Evolutionary conservation across 1,139 yeast species (phyloP).

Genomic region (Trichomonascaceae sp.): DNA sequence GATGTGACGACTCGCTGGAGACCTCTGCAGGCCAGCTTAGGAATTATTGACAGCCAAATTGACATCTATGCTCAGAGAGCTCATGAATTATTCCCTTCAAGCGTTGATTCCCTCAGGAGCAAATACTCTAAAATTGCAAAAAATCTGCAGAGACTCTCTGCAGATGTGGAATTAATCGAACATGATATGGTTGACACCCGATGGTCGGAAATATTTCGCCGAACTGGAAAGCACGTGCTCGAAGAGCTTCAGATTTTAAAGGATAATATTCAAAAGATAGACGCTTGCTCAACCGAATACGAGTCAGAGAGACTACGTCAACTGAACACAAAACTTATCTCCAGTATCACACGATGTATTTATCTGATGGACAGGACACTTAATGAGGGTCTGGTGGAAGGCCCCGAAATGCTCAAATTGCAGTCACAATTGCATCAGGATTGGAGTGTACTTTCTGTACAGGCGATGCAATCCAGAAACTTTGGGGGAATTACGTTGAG

Average conservation of each 20-base stretch:
- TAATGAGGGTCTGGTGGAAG: constrained; percentile 17
- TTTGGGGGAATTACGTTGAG: background rate
- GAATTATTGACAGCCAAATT: constrained; percentile 50
- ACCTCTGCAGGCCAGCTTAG: constrained; percentile 56
- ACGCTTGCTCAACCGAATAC: constrained; percentile 11
- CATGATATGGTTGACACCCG: constrained; percentile 45
- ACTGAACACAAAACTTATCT: constrained; percentile 19
- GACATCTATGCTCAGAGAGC: constrained; percentile 40
- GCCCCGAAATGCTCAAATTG: constrained; percentile 18
- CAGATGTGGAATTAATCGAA: constrained; percentile 39
- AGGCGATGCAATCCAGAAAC: background rate
- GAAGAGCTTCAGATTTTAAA: constrained; percentile 21
- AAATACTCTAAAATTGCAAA: constrained; percentile 39
- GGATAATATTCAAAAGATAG: constrained; percentile 14
- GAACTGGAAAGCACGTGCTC: constrained; percentile 21
- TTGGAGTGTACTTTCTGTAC: constrained; percentile 15
- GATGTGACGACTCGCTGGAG: constrained; percentile 35
- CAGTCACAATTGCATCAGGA: constrained; percentile 18
- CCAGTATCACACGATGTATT: constrained; percentile 17
- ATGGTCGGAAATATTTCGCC: constrained; percentile 41
- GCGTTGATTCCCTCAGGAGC: constrained; percentile 34
- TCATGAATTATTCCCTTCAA: constrained; percentile 32
- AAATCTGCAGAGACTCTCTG: constrained; percentile 39
- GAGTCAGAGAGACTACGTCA: constrained; percentile 16
- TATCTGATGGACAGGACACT: constrained; percentile 22